Evolutionary conservation across 1,284 basidiomycete genomes (phyloP), one percentile per base, ranked within the genome.

Genomic region (Cutaneotrichosporon sp.): DNA sequence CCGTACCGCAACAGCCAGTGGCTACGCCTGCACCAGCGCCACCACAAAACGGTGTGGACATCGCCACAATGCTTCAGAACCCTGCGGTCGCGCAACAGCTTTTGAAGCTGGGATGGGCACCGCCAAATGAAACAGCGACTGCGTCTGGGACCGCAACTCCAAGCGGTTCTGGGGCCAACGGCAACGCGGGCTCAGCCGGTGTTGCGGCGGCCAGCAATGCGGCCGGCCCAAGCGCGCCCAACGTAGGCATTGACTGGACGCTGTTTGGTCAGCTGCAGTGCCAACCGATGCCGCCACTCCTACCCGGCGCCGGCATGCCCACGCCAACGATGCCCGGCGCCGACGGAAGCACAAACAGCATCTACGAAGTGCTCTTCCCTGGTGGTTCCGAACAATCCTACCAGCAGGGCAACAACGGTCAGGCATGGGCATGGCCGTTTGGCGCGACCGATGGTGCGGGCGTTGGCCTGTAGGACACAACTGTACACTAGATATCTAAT

Each of bases 61-160:
- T 58, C 14, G 51, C 51, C 17, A 45, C 46, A 15, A 45, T 61
- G 37, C 49, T 58, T 37, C 46, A 54, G 41, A 52, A 61, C 34
- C 56, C 60, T 0, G 39, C 51, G 4, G 37, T 59, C 17, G 50
- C 52, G 4, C 52, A 56, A 14, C 56, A 61, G 40, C 55, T 61
- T 13, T 30, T 48, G 14, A 40, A 51, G 44, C 45, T 61, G 1
- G 60, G 60, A 7, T 61, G 60, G 60, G 52, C 54, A 22, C 59
- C 59, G 4, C 59, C 59, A 15, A 20, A 30, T 33, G 39, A n/a
- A n/a, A n/a, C n/a, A n/a, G n/a, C n/a, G n/a, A n/a, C n/a, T n/a
- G n/a, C n/a, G n/a, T n/a, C n/a, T n/a, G n/a, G n/a, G n/a, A n/a
- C n/a, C n/a, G n/a, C n/a, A n/a, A n/a, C n/a, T n/a, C n/a, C n/a